Base-by-base conservation (phyloP, 495 filamentous ascomycete species). In the Neurospora sp. region DNA sequence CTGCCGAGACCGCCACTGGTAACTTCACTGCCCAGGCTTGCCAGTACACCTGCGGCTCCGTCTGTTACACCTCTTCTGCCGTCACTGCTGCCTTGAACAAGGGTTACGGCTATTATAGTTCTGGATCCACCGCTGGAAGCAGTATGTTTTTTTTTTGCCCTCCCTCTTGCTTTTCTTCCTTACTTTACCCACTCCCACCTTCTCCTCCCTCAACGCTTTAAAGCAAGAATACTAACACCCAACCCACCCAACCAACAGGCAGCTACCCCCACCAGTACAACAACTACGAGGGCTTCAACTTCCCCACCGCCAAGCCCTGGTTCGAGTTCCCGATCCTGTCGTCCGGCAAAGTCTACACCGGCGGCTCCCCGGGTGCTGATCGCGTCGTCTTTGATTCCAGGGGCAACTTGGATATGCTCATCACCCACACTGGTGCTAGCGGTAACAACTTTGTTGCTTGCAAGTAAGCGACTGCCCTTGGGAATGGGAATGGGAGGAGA, bases 261-360 rank as follows among this genome's bases (percentile, higher is more conserved):
- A 76, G 80, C 74, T 93, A 93, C 79, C 91, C 91, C 0, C 91
- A 93, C 82, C 81, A 83, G 69, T 93, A 92, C 84, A 87, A 92
- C 78, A 85, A 93, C 86, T 89, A 89, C 79, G 92, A 94, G 79
- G 89, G 88, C 45, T 92, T 93, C 79, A 81, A 80, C 71, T 93
- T 94, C 82, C 83, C 85, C 41, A 84, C 80, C 53, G 14, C 68
- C 10, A 74, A 73, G 1, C 89, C 90, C 0, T 93, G 89, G 82
- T 90, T 91, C 74, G 91, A 93, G 78, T 93, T 89, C 78, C 92
- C 92, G 1, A 89, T 94, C 72, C 73, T 91, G 76, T 83, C 75
- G 69, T 84, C 81, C 72, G 71, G 85, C 72, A 71, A 76, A 2
- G 79, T 86, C 2, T 94, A 92, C 75, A 83, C 76, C 44, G 90